phyloP scores from a whole-genome alignment of 1,139 yeast species.

The Yamadazyma sp. region DNA sequence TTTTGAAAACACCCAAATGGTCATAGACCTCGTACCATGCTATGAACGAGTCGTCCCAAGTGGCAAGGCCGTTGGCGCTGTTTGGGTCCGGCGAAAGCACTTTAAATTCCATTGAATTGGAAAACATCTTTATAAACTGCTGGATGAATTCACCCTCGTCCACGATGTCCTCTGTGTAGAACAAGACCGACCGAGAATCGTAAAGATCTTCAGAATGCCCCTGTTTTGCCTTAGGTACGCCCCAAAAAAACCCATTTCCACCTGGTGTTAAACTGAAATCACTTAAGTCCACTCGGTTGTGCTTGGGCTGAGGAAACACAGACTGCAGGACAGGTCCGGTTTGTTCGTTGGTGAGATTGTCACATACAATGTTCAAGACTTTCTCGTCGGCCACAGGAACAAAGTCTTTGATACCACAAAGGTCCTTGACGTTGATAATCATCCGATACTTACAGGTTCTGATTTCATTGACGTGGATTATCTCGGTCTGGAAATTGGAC shows the following conservation, averaged over 20 bases:
- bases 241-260: conserved; percentile 34
- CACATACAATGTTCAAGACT: conserved; percentile 44
- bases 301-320: conserved; percentile 21
- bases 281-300: conserved; percentile 25
- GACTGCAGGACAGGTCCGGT: no score
- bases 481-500: conserved; percentile 29
- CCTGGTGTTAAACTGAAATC: conserved; percentile 27
- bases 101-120: conserved; percentile 24
- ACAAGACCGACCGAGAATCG: conserved; percentile 23
- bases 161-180: conserved; percentile 23
- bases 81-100: conserved; percentile 28
- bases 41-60: conserved; percentile 35
- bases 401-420: conserved; percentile 58
- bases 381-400: conserved; percentile 37
- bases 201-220: conserved; percentile 9
- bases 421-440: conserved; percentile 54
- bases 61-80: conserved; percentile 13
- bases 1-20: conserved; percentile 28
- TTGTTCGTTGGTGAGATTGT: conserved; percentile 10
- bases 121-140: conserved; percentile 22
- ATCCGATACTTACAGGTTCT: conserved; percentile 73
- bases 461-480: conserved; percentile 55
- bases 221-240: conserved; percentile 14
- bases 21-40: conserved; percentile 43
- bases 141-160: conserved; percentile 18